phyloP scores from a whole-genome alignment of 1,284 basidiomycete genomes.

The Leccinum fallax region DNA sequence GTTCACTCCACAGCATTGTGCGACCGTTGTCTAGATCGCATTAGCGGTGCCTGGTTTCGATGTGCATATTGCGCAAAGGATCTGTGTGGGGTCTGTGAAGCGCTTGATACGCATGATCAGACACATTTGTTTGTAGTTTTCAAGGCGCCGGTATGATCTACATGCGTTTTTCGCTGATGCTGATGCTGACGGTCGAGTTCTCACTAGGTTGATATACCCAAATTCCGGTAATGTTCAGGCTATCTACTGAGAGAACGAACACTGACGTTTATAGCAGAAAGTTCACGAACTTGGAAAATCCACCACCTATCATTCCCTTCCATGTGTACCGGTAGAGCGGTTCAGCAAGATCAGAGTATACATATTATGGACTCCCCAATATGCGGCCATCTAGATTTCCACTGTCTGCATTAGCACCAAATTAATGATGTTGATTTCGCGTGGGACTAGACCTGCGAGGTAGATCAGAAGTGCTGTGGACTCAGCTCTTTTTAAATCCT shows the following conservation, averaged over 20 bases:
- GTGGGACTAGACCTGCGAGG: neutral
- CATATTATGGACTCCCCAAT: conserved; percentile 5
- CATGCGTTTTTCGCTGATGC: neutral
- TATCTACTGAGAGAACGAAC: neutral
- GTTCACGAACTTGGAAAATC: conserved; percentile 61
- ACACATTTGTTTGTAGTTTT: conserved; percentile 85
- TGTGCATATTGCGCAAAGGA: conserved; percentile 86
- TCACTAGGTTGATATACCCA: conserved; percentile 59
- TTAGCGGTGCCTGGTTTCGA: conserved; percentile 83
- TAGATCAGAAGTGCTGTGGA: neutral
- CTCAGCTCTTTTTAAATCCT: conserved; percentile 82
- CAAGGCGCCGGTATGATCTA: conserved; percentile 67
- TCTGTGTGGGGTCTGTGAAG: conserved; percentile 79
- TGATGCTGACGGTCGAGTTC: conserved; percentile 5
- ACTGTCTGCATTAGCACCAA: conserved; percentile 6
- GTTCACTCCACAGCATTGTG: conserved; percentile 70
- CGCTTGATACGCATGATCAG: conserved; percentile 76
- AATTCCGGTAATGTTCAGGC: conserved; percentile 48
- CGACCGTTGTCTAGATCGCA: conserved; percentile 73
- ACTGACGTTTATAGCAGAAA: conserved; percentile 41
- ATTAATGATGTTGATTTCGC: conserved; percentile 14
- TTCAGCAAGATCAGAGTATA: conserved; percentile 1
- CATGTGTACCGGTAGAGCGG: conserved; percentile 52
- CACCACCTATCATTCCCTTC: conserved; percentile 61
- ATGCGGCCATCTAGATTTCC: neutral